Evolutionary conservation across 2,329 filamentous ascomycete genomes (phyloP).

Genomic region (Xylaria multiplex): DNA sequence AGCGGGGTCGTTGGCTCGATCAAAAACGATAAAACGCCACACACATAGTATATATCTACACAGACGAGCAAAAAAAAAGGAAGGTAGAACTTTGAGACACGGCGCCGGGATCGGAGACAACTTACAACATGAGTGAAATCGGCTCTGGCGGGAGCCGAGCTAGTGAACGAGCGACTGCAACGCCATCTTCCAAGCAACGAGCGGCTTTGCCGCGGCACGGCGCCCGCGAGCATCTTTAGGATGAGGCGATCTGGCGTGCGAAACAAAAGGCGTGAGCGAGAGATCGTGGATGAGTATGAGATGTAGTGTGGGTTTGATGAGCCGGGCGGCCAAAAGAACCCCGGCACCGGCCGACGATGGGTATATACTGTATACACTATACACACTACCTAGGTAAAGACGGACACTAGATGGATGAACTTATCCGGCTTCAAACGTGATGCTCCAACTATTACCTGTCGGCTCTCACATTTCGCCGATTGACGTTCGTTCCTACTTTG

Average conservation of each 20-base stretch:
- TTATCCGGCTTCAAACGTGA: not conserved
- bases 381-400: not conserved
- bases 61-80: not conserved
- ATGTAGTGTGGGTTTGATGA: not conserved
- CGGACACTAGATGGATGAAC: not conserved
- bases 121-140: conserved; percentile 53
- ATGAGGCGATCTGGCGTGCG: not conserved
- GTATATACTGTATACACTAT: too few relatives aligned
- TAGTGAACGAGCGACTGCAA: conserved; percentile 44
- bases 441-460: not conserved
- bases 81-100: too few relatives aligned
- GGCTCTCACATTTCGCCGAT: not conserved
- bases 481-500: too few relatives aligned
- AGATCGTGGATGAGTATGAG: not conserved
- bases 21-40: too few relatives aligned
- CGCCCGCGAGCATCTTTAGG: conserved; percentile 32
- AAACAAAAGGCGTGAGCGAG: not conserved
- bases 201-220: conserved; percentile 20
- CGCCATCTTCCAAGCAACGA: not conserved
- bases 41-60: too few relatives aligned
- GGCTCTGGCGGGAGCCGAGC: conserved; percentile 42
- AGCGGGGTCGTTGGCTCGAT: too few relatives aligned
- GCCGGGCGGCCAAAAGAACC: not conserved
- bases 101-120: conserved; percentile 19
- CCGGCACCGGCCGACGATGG: not conserved